Conservation (phyloP, 495 filamentous ascomycete species). For the Penicillium waksmanii region DNA sequence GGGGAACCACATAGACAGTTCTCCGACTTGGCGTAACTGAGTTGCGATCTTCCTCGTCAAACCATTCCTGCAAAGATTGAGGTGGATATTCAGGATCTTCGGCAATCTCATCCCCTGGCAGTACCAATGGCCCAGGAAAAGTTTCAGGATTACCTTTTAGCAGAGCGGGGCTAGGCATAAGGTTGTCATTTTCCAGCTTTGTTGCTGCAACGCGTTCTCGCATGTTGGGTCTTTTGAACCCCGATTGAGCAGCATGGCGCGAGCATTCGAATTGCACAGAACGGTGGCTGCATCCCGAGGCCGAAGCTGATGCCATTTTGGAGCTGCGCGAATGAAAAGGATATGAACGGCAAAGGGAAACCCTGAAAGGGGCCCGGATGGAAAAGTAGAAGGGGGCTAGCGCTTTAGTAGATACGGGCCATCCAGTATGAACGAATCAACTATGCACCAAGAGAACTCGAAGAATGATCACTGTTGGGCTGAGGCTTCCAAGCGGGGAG, state of each 20-base stretch:
- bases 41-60: conserved; percentile 54
- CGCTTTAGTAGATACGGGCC: background rate
- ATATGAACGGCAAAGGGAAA: background rate
- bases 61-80: conserved; percentile 62
- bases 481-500: background rate
- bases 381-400: background rate
- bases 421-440: no score
- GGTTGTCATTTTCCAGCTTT: background rate
- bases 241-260: conserved; percentile 10
- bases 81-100: conserved; percentile 55
- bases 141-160: background rate
- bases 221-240: conserved; percentile 13
- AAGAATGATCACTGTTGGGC: background rate
- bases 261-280: conserved; percentile 15
- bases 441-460: no score
- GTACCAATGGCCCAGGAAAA: conserved; percentile 64
- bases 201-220: conserved; percentile 18
- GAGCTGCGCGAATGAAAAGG: background rate
- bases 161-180: background rate
- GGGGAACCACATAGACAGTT: conserved; percentile 57
- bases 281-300: conserved; percentile 2
- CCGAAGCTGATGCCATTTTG: background rate
- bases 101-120: conserved; percentile 63
- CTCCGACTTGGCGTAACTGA: conserved; percentile 48
- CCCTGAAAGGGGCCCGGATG: no score